Evolutionary conservation across 2,329 filamentous ascomycete genomes (phyloP).

Genomic region (Colletotrichum sp.): DNA sequence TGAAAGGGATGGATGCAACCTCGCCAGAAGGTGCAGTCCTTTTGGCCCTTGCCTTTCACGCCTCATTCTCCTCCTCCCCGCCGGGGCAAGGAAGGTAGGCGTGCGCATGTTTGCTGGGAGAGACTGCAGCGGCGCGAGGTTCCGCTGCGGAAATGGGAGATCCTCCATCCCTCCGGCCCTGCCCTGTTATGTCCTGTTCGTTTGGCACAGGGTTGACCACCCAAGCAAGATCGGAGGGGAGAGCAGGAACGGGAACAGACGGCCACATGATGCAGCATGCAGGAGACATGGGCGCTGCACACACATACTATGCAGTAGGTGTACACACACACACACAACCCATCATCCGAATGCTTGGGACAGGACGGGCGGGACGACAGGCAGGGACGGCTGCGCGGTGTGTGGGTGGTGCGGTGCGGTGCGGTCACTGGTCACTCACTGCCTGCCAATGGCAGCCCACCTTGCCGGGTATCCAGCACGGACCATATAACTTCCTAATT

Average conservation of each 20-base stretch:
- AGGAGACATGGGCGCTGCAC: not conserved
- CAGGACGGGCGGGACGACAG: conserved; percentile 10
- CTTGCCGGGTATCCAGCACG: not conserved
- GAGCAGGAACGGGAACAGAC: not conserved
- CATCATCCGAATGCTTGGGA: conserved; percentile 19
- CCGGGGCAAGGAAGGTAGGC: not conserved
- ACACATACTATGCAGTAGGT: not conserved
- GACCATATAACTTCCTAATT: not conserved
- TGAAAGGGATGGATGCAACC: not conserved
- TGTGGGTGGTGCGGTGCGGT: not conserved
- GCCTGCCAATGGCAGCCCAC: not conserved
- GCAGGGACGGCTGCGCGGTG: not conserved
- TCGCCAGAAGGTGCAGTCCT: not conserved
- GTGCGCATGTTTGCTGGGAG: not conserved
- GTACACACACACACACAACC: not conserved
- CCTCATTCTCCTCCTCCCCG: not conserved
- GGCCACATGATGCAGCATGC: not conserved
- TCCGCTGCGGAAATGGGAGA: not conserved
- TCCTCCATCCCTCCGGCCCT: not conserved
- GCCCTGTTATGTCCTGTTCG: not conserved
- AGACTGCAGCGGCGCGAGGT: not conserved
- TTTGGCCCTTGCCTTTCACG: not conserved
- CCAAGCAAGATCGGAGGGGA: not conserved
- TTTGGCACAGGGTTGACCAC: not conserved
- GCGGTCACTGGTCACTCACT: not conserved